Conservation (phyloP, 345 rosid genomes). For the Anacardium occidentale region DNA sequence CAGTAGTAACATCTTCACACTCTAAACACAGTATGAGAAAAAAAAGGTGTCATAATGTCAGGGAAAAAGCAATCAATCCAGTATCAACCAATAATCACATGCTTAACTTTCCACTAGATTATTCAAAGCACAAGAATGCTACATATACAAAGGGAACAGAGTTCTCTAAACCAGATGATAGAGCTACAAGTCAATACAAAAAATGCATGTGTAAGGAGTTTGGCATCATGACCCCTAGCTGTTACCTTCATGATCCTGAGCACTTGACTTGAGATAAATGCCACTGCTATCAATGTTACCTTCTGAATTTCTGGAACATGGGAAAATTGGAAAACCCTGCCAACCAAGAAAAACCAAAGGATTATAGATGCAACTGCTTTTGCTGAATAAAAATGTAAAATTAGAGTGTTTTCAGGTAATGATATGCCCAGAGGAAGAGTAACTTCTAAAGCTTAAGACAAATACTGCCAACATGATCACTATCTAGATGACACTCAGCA, state of each 20-base stretch:
- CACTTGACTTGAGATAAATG: constrained; percentile 36
- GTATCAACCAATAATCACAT: background rate
- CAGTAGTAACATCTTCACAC: constrained; percentile 20
- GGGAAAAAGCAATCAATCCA: background rate
- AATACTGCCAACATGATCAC: too few species aligned
- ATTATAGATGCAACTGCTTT: background rate
- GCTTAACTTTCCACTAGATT: background rate
- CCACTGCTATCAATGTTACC: constrained; percentile 42
- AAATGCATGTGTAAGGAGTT: background rate
- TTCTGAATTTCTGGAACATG: constrained; percentile 48
- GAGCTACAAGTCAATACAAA: background rate
- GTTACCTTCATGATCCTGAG: constrained; percentile 37
- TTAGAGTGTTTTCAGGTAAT: too few species aligned
- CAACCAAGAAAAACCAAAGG: background rate
- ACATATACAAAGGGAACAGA: background rate
- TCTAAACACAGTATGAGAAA: constrained; percentile 26
- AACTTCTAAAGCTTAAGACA: too few species aligned
- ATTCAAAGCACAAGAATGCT: background rate
- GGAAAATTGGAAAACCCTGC: constrained; percentile 36
- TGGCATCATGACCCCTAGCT: background rate
- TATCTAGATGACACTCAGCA: background rate
- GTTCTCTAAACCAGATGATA: background rate
- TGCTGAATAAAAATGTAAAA: background rate
- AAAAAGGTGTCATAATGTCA: background rate
- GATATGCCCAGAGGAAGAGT: too few species aligned